phyloP scores from a whole-genome alignment of 2,329 filamentous ascomycete genomes.

The Pseudonectria buxi region DNA sequence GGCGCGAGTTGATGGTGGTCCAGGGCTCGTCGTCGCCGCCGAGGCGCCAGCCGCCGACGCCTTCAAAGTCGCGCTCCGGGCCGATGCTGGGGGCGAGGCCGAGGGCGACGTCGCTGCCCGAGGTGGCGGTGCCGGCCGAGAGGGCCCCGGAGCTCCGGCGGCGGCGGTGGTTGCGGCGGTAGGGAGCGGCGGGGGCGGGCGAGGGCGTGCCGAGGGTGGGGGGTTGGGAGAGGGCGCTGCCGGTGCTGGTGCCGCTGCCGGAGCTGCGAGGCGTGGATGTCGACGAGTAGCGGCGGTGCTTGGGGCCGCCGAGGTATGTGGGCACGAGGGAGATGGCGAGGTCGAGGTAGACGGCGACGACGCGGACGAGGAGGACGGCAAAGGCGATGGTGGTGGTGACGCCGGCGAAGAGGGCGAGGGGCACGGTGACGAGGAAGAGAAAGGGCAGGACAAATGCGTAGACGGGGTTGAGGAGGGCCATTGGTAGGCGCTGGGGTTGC shows the following conservation, averaged over 20 bases:
- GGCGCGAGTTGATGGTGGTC: conserved; percentile 46
- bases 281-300: conserved; percentile 22
- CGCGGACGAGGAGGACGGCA: conserved; percentile 52
- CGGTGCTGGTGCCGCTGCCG: conserved; percentile 4
- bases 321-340: conserved; percentile 51
- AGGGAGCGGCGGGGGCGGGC: conserved; percentile 12
- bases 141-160: conserved; percentile 30
- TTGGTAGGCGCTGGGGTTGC: conserved; percentile 20
- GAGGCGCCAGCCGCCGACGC: conserved; percentile 52
- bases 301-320: conserved; percentile 43
- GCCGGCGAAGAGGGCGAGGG: conserved; percentile 55
- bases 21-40: conserved; percentile 39
- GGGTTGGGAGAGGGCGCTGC: not conserved
- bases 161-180: conserved; percentile 21
- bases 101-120: conserved; percentile 30
- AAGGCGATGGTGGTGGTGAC: conserved; percentile 58
- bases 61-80: conserved; percentile 51
- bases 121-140: conserved; percentile 27
- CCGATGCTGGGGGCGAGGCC: conserved; percentile 42
- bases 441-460: conserved; percentile 55
- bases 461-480: conserved; percentile 48
- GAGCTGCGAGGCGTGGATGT: conserved; percentile 10
- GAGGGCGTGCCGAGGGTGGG: conserved; percentile 8
- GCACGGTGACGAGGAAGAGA: conserved; percentile 55
- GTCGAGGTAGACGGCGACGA: conserved; percentile 57